Evolutionary conservation across 495 filamentous ascomycete species (phyloP).

Genomic region (Sordaria brevicollis): DNA sequence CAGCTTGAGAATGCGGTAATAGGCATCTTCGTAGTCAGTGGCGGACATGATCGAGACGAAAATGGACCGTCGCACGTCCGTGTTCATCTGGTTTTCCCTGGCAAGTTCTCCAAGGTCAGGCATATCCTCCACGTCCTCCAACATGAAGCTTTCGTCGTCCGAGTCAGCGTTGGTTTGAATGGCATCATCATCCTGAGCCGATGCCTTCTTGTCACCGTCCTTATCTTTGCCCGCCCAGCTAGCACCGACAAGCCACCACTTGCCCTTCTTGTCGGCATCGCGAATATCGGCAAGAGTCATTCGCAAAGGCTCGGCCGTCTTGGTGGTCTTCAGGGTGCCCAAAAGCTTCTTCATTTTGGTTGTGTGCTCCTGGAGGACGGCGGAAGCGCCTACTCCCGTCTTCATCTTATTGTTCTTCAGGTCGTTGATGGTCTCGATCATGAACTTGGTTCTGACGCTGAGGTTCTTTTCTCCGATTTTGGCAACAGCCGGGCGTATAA

Average conservation of each 20-base stretch:
- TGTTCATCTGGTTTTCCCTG: conserved; percentile 84
- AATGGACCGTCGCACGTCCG: conserved; percentile 81
- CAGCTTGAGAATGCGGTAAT: conserved; percentile 66
- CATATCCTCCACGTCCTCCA: conserved; percentile 38
- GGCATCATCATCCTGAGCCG: conserved; percentile 33
- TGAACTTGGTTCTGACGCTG: conserved; percentile 88
- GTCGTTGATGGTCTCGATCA: conserved; percentile 93
- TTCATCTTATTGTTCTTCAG: conserved; percentile 91
- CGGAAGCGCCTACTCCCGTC: conserved; percentile 50
- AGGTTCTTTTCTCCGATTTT: conserved; percentile 57
- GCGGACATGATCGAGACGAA: conserved; percentile 88
- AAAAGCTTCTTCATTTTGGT: conserved; percentile 74
- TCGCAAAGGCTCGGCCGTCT: conserved; percentile 70
- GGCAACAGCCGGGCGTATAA: conserved; percentile 61
- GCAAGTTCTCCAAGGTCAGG: conserved; percentile 65
- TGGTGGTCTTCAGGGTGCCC: conserved; percentile 61
- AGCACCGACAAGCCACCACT: conserved; percentile 96
- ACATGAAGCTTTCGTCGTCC: conserved; percentile 17
- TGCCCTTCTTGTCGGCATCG: conserved; percentile 74
- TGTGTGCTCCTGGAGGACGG: conserved; percentile 62
- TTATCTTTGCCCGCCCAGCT: conserved; percentile 56
- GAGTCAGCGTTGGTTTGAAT: conserved; percentile 11
- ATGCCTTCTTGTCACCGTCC: conserved; percentile 9
- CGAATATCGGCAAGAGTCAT: conserved; percentile 71
- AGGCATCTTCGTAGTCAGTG: conserved; percentile 73